A percentile compares a stretch with the other conserved stretches of the same genome.
These are phyloP conservation scores for Trichoderma guizhouense DNA, from an alignment of 2,329 filamentous ascomycete species.

Conservation along the genomic window DNA sequence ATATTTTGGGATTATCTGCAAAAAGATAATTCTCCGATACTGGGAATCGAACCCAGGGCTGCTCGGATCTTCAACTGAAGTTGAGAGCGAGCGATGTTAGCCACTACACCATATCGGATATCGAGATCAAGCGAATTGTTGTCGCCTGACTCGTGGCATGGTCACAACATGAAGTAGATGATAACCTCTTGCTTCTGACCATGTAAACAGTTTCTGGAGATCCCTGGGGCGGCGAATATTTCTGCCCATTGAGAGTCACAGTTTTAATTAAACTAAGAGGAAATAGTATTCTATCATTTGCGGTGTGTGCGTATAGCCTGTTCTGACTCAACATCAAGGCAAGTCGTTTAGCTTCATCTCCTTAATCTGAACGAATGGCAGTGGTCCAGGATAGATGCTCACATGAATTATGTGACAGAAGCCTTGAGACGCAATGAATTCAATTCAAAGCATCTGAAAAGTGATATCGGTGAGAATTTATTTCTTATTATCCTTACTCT, in stretches of 20 bases:
- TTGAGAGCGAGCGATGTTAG: constrained; percentile 38
- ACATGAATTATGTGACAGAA: neutral
- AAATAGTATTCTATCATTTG: too few relatives aligned
- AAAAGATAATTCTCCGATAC: neutral
- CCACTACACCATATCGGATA: constrained; percentile 38
- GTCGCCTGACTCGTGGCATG: constrained; percentile 5
- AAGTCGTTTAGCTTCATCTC: neutral
- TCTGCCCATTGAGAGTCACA: too few relatives aligned
- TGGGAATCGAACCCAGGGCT: neutral
- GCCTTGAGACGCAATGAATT: neutral
- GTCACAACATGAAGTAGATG: neutral
- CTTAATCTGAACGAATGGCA: neutral
- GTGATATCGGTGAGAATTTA: neutral
- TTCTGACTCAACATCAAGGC: neutral
- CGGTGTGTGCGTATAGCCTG: too few relatives aligned
- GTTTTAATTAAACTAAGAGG: too few relatives aligned
- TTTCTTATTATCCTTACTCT: too few relatives aligned
- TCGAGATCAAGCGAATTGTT: neutral
- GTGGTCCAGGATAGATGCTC: neutral
- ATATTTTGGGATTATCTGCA: neutral
- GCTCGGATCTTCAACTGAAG: neutral
- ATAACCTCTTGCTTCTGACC: neutral
- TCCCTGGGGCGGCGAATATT: too few relatives aligned
- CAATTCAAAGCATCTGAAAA: neutral
- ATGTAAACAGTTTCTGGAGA: too few relatives aligned